phyloP scores from a whole-genome alignment of 306 rosid genomes.

The Gillenia trifoliata region DNA sequence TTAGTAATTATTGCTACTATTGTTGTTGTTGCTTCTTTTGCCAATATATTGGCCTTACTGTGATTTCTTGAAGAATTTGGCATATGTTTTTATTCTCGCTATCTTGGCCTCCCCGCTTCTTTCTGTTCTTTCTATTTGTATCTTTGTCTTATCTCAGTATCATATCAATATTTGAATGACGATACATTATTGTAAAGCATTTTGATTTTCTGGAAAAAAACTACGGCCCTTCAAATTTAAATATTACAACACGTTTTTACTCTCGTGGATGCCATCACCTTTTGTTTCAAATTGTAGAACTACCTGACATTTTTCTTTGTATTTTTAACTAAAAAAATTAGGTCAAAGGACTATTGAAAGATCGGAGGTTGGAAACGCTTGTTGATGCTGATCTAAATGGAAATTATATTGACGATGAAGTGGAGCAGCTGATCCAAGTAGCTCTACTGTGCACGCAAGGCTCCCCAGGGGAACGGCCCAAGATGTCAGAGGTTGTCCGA shows the following conservation, averaged over 20 bases:
- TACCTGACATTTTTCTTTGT: conserved; percentile 14
- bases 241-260: neutral
- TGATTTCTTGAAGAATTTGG: neutral
- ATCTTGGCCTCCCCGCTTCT: neutral
- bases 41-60: neutral
- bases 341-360: conserved; percentile 77
- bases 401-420: conserved; percentile 48
- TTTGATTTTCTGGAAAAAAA: neutral
- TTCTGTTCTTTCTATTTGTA: neutral
- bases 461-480: conserved; percentile 59
- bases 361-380: conserved; percentile 65
- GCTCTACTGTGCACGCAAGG: conserved; percentile 90
- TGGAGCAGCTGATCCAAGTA: conserved; percentile 83
- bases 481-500: conserved; percentile 87
- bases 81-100: neutral
- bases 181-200: no score
- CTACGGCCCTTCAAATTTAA: neutral
- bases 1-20: neutral
- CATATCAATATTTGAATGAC: neutral
- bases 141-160: neutral
- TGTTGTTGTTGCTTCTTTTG: neutral
- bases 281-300: neutral
- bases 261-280: neutral
- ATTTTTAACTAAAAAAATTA: neutral
- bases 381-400: conserved; percentile 79